Base-by-base conservation (phyloP, 768 basidiomycete genomes). In the Auriculariales sp. region DNA sequence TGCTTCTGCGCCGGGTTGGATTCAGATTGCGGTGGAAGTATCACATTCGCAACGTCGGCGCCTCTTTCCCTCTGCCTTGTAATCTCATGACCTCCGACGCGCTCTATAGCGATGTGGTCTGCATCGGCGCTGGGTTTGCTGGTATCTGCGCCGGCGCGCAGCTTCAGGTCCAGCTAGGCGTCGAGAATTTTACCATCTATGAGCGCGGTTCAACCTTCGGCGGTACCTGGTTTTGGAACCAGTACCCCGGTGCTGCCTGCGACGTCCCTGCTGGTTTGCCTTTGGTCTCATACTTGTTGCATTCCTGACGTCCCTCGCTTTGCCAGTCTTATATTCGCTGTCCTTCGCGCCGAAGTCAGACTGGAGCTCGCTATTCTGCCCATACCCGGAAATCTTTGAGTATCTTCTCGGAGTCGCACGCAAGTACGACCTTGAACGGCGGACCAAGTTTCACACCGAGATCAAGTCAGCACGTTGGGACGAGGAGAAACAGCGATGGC, bases 81-180 rank as follows among this genome's bases (percentile, higher is more conserved):
- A n/a, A n/a, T n/a, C n/a, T n/a, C n/a, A n/a, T n/a, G n/a, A n/a
- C n/a, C n/a, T n/a, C n/a, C n/a, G n/a, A n/a, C n/a, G n/a, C n/a
- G n/a, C n/a, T n/a, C 19, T 44, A 22, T 25, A 25, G 9, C 22
- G 22, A 19, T 19, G 39, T 52, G 27, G n/a, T 54, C 2, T 51
- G 50, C 42, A 52, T 58, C 46, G 60, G 60, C 17, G 52, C 56
- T 1, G 60, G 60, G 6, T 11, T 61, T 3, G 50, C 50, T 0
- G 60, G 60, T 9, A 52, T 61, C 47, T 56, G 57, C 7, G 7
- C 55, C 0, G 57, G 53, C 12, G 51, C 55, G 22, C 57, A 61
- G 50, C 49, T 61, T 19, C 52, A 53, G 46, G 46, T 52, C 10
- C 52, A 56, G 49, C 52, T 57, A 11, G 52, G 52, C n/a, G 36